Base-by-base conservation (phyloP, 345 rosid genomes). In the Fremontodendron californicum region DNA sequence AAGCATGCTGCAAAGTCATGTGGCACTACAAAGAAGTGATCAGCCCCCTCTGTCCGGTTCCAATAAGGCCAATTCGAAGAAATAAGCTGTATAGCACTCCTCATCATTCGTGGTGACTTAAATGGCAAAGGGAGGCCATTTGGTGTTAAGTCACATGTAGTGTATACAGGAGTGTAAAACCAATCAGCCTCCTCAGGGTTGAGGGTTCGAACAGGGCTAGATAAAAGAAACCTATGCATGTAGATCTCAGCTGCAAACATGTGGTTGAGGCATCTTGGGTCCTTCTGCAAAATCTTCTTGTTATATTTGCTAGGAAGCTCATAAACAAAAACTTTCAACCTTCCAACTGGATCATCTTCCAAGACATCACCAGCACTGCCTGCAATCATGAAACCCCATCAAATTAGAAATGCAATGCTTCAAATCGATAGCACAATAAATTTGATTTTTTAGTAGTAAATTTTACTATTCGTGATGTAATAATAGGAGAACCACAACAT, bases 351-450 rank as follows among this genome's bases (percentile, higher is more conserved):
- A 83, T 96, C 83, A 86, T 96, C 98, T 73, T 96, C 99, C 88
- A 96, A 84, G 29, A 96, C 99, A 85, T 96, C 99, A 62, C 99
- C 98, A 77, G 98, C 99, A 84, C 99, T 96, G 72, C 99, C 99
- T 96, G 85, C 73, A 84, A 78, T 45, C 35, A 25, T 54, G 54
- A 31, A 61, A 0, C 29, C 77, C 8, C 72, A 27, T 55, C 66
- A 68, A 48, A 69, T 68, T 77, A 29, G 55, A 74, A 29, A 48
- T 62, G 37, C 39, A 69, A 60, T 73, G 39, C 39, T 72, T 23
- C 11, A 25, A 72, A 77, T 73, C 43, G 16, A 27, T 31, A 13
- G 39, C 54, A 75, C 16, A n/a, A n/a, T n/a, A 25, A 16, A 27
- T 27, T 70, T 18, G 23, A 48, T 31, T 10, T 4, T 64, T 65